phyloP scores from a whole-genome alignment of 225 moss, liverwort and hornwort species.

The Neckera pumila region DNA sequence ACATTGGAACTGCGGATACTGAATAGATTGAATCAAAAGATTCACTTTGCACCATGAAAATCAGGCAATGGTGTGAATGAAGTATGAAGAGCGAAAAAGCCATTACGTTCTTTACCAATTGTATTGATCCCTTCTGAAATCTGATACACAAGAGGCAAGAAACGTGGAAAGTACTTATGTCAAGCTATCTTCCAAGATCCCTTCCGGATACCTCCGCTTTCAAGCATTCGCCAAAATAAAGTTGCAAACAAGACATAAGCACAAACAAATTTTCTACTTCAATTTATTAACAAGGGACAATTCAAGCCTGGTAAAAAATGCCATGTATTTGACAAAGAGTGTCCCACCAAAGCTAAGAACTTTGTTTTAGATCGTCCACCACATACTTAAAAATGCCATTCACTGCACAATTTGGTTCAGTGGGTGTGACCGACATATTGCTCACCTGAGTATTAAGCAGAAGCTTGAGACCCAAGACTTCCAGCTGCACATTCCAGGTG shows the following conservation, averaged over 20 bases:
- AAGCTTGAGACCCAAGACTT: too few relatives aligned
- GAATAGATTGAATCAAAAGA: not conserved
- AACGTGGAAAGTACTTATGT: not conserved
- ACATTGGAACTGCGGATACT: not conserved
- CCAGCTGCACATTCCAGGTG: too few relatives aligned
- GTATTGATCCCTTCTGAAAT: not conserved
- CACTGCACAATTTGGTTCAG: not conserved
- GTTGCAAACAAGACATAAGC: too few relatives aligned
- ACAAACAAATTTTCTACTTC: not conserved
- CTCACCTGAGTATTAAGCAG: conserved; percentile 27
- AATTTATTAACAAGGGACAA: not conserved
- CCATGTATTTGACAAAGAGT: not conserved
- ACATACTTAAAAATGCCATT: not conserved
- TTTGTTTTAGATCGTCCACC: not conserved
- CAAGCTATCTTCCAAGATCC: not conserved
- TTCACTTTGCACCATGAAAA: not conserved
- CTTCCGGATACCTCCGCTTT: not conserved
- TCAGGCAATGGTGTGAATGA: not conserved
- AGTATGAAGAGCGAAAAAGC: not conserved
- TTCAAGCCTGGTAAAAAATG: not conserved
- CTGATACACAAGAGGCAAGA: not conserved
- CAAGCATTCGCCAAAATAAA: too few relatives aligned
- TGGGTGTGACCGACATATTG: not conserved
- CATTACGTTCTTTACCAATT: not conserved
- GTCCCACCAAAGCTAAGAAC: not conserved